These are phyloP conservation scores for Triadica sebifera DNA, from an alignment of 345 rosid genomes.

Conservation along the genomic window DNA sequence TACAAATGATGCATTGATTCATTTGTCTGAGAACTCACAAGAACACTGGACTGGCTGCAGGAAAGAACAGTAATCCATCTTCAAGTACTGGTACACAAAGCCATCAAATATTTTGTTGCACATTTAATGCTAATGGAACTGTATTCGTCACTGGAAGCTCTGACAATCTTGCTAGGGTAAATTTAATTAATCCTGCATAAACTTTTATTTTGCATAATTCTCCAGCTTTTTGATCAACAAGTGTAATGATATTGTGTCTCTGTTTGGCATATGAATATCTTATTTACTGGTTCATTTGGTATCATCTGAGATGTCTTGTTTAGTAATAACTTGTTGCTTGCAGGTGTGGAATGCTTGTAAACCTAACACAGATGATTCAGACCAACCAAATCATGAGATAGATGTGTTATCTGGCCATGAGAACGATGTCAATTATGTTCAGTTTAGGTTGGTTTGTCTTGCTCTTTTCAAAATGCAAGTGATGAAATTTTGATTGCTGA, in stretches of 20 bases:
- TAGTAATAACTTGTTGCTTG: constrained; percentile 12
- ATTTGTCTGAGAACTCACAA: constrained; percentile 21
- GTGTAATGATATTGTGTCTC: neutral
- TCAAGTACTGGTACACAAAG: constrained; percentile 57
- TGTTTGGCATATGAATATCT: neutral
- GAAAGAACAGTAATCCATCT: constrained; percentile 66
- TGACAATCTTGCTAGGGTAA: constrained; percentile 97
- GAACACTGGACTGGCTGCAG: constrained; percentile 43
- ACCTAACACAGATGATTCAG: constrained; percentile 56
- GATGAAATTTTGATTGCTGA: constrained; percentile 1
- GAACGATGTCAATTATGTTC: constrained; percentile 98
- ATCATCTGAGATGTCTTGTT: neutral
- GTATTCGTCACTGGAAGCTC: constrained; percentile 98
- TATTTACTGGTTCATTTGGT: neutral
- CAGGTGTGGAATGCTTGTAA: constrained; percentile 94
- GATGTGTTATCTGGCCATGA: constrained; percentile 92
- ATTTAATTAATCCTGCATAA: constrained; percentile 12
- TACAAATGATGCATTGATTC: constrained; percentile 16
- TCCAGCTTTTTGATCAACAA: neutral
- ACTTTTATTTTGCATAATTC: neutral
- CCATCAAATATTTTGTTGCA: constrained; percentile 89
- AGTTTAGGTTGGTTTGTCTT: constrained; percentile 68
- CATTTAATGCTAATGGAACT: constrained; percentile 92
- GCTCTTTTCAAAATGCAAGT: constrained; percentile 4
- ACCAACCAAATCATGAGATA: constrained; percentile 88